phyloP scores from a whole-genome alignment of 2,329 filamentous ascomycete species.

The Ophiostoma novo-ulmi region DNA sequence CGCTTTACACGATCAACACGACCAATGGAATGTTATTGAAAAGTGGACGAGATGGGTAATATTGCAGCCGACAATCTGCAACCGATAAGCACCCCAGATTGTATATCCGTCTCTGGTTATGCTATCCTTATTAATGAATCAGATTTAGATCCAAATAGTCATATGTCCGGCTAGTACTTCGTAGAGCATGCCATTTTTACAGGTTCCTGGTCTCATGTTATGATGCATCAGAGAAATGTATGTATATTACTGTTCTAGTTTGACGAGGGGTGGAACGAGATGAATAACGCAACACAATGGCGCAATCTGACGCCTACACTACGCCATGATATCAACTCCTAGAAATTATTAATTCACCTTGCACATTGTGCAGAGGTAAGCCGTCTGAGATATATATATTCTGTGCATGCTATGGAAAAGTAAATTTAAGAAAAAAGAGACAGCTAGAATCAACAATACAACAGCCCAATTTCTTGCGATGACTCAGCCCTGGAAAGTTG shows the following conservation, averaged over 20 bases:
- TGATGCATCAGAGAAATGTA: not conserved
- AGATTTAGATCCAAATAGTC: not conserved
- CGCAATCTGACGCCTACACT: conserved; percentile 16
- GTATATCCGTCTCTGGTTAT: conserved; percentile 1
- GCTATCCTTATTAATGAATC: not conserved
- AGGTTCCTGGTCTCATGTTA: not conserved
- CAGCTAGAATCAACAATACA: not conserved
- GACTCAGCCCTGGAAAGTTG: conserved; percentile 19
- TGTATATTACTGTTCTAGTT: not conserved
- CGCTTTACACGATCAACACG: not conserved
- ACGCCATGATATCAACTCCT: conserved; percentile 13
- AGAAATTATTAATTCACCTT: not conserved
- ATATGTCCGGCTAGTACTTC: not conserved
- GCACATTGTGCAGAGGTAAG: not conserved
- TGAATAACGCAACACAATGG: conserved; percentile 21
- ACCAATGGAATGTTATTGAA: conserved; percentile 11
- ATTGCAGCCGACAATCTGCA: not conserved
- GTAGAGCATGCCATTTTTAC: not conserved
- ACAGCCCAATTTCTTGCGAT: not conserved
- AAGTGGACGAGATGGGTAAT: conserved; percentile 7
- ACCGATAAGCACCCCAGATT: not conserved
- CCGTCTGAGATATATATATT: not conserved
- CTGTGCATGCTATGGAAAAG: not conserved
- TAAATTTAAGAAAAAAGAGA: not conserved
- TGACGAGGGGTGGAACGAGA: conserved; percentile 3